A percentile compares a stretch with the other conserved stretches of the same genome.
phyloP scores from a whole-genome alignment of 176 grass and related monocot species.

The Oryza australiensis region DNA sequence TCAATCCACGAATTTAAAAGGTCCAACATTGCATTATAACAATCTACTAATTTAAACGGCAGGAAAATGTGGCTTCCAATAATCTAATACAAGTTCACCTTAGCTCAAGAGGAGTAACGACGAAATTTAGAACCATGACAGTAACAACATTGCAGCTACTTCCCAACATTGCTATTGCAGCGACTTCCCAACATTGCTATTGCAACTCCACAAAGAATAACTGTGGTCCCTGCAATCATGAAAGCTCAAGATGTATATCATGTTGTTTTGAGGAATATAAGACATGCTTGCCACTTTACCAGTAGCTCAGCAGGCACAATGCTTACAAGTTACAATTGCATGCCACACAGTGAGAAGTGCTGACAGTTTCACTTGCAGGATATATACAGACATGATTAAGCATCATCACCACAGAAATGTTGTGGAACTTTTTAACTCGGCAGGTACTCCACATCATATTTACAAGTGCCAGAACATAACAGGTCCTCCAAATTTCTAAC shows the following conservation, averaged over 20 bases:
- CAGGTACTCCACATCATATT: background rate
- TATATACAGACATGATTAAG: background rate
- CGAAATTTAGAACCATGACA: constrained; percentile 81
- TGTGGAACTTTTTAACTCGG: background rate
- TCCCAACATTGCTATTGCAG: too few relatives aligned
- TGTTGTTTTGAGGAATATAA: constrained; percentile 11
- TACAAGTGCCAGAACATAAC: background rate
- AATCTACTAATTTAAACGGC: too few relatives aligned
- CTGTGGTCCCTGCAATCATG: constrained; percentile 70
- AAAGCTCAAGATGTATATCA: constrained; percentile 18
- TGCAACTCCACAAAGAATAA: constrained; percentile 81
- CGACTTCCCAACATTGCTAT: constrained; percentile 63
- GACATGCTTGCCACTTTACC: background rate
- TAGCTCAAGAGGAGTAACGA: constrained; percentile 87
- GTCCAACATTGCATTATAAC: too few relatives aligned
- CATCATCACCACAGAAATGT: background rate
- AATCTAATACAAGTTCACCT: constrained; percentile 44
- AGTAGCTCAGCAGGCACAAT: background rate
- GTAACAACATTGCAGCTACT: constrained; percentile 77
- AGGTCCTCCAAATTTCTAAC: background rate
- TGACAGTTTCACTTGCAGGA: background rate
- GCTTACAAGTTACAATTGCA: background rate
- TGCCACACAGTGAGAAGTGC: background rate
- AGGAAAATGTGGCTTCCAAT: background rate
- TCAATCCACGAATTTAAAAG: too few relatives aligned